phyloP scores from a whole-genome alignment of 352 stramenopile species.

The Globisporangium ultimum region DNA sequence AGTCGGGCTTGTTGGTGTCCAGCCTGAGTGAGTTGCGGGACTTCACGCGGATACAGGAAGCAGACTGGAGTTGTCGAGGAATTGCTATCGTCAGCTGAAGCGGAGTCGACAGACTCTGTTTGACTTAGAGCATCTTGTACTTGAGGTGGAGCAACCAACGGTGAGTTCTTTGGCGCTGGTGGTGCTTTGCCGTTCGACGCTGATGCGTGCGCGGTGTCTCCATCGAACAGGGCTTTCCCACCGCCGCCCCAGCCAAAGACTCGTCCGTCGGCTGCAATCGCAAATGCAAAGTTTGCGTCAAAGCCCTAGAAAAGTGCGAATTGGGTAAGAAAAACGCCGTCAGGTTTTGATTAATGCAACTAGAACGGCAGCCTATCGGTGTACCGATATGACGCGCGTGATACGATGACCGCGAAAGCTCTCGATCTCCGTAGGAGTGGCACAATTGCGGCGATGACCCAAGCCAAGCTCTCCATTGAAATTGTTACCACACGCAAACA shows the following conservation, averaged over 20 bases:
- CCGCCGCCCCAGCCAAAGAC: slow-evolving; percentile 89
- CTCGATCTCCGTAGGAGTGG: slow-evolving; percentile 49
- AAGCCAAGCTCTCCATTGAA: slow-evolving; percentile 61
- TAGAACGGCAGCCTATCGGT: not conserved
- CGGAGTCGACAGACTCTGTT: not conserved
- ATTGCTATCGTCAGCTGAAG: not conserved
- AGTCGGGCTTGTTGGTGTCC: slow-evolving; percentile 15
- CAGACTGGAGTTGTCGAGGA: slow-evolving; percentile 4
- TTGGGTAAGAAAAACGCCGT: too few species aligned
- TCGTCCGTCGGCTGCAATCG: slow-evolving; percentile 70
- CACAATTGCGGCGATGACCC: slow-evolving; percentile 39
- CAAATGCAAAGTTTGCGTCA: slow-evolving; percentile 74
- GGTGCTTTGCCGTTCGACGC: not conserved
- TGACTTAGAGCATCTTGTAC: not conserved
- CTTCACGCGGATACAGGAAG: slow-evolving; percentile 46
- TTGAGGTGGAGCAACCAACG: not conserved
- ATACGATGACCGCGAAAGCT: slow-evolving; percentile 41
- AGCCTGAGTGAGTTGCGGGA: slow-evolving; percentile 20
- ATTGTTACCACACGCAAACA: slow-evolving; percentile 72
- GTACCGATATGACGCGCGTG: slow-evolving; percentile 46
- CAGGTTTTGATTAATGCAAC: too few species aligned
- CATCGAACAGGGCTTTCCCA: slow-evolving; percentile 35
- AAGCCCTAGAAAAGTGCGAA: slow-evolving; percentile 35
- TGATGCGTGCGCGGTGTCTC: slow-evolving; percentile 4
- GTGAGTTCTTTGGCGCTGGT: not conserved